These are phyloP conservation scores for Postia placenta DNA, from an alignment of 768 basidiomycete genomes.

Conservation along the genomic window DNA sequence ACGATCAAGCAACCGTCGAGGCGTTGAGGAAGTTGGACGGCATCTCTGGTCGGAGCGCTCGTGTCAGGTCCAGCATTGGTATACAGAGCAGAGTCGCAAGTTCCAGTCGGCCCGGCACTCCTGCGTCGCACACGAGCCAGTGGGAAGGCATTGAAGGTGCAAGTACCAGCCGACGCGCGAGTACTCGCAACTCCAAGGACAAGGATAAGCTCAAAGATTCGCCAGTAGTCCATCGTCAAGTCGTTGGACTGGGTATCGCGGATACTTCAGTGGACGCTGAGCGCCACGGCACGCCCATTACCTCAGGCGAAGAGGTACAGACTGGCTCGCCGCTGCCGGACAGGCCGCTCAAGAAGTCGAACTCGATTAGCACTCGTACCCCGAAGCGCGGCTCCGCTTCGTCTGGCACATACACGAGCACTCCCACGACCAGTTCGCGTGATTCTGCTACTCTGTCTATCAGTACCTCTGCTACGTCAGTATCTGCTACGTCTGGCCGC, in stretches of 20 bases:
- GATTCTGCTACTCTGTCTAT: conserved; percentile 83
- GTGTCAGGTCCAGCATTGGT: conserved; percentile 69
- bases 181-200: conserved; percentile 44
- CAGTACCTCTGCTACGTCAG: conserved; percentile 71
- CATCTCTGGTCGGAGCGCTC: conserved; percentile 66
- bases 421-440: conserved; percentile 68
- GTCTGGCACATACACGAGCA: conserved; percentile 80
- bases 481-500: conserved; percentile 65
- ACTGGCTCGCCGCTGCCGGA: conserved; percentile 41
- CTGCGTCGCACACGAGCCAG: conserved; percentile 49
- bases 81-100: conserved; percentile 36
- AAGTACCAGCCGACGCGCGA: conserved; percentile 28
- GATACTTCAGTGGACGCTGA: conserved; percentile 36
- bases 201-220: conserved; percentile 29
- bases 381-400: conserved; percentile 86
- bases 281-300: conserved; percentile 33
- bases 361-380: conserved; percentile 53
- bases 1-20: conserved; percentile 86
- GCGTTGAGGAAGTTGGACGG: conserved; percentile 93
- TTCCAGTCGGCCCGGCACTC: conserved; percentile 68
- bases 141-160: conserved; percentile 65
- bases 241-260: conserved; percentile 29
- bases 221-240: conserved; percentile 29
- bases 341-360: conserved; percentile 63
- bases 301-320: conserved; percentile 46